phyloP scores from a whole-genome alignment of 202 grass and related monocot species.

The Carex arenaria region DNA sequence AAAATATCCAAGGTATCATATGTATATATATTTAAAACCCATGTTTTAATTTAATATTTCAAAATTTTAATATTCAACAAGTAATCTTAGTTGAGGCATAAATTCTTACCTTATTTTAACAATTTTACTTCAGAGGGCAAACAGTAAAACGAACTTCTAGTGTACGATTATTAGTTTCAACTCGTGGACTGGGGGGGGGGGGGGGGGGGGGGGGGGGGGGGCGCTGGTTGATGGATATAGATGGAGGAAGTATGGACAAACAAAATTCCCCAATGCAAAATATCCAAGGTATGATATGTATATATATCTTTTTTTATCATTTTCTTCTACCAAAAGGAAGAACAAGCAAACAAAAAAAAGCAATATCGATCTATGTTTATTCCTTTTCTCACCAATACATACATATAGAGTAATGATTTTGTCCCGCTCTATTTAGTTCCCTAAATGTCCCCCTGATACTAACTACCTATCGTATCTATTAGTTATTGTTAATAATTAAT shows the following conservation, averaged over 20 bases:
- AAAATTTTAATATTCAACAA: too few species aligned
- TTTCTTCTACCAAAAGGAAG: background rate
- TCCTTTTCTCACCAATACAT: background rate
- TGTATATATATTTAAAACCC: too few species aligned
- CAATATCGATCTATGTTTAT: background rate
- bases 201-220: too few species aligned
- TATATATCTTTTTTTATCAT: background rate
- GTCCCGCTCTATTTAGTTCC: too few species aligned
- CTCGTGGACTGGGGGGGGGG: background rate
- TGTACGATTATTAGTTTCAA: slow-evolving; percentile 22
- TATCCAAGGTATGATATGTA: slow-evolving; percentile 47
- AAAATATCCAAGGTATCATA: too few species aligned
- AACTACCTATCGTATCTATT: too few species aligned
- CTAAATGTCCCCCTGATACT: too few species aligned
- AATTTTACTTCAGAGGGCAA: slow-evolving; percentile 40
- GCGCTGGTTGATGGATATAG: slow-evolving; percentile 60
- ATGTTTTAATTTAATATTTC: too few species aligned
- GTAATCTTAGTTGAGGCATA: background rate
- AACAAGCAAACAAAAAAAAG: background rate
- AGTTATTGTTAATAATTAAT: too few species aligned
- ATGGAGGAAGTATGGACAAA: slow-evolving; percentile 83
- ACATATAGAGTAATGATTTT: too few species aligned
- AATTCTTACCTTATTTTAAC: background rate
- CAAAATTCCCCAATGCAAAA: slow-evolving; percentile 61
- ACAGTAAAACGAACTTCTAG: slow-evolving; percentile 40